Conservation (phyloP, 345 rosid genomes). For the Eucalyptus microcorys region DNA sequence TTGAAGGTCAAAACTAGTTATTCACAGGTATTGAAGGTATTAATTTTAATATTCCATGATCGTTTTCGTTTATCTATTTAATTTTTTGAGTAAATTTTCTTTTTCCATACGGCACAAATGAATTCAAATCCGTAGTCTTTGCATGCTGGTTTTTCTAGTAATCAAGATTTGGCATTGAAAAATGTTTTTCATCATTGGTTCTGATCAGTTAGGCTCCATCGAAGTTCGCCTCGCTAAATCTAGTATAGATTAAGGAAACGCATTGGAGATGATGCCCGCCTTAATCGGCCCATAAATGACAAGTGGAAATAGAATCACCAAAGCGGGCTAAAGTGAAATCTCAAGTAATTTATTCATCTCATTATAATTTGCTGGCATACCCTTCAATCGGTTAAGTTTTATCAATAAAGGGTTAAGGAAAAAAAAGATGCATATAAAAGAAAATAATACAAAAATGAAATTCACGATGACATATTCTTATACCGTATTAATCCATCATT, state of each 20-base stretch:
- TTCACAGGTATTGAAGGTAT: not conserved
- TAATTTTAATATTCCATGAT: not conserved
- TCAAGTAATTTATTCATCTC: not conserved
- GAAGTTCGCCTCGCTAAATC: not conserved
- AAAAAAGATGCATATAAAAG: not conserved
- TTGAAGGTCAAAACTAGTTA: not conserved
- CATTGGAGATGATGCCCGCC: not conserved
- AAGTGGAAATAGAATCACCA: not conserved
- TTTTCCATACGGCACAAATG: not conserved
- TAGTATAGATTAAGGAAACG: not conserved
- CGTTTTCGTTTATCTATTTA: not conserved
- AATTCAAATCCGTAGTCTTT: not conserved
- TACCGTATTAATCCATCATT: rapidly evolving
- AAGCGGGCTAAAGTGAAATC: not conserved
- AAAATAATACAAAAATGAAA: not conserved
- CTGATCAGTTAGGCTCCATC: not conserved
- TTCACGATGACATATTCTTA: not conserved
- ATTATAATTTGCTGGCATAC: not conserved
- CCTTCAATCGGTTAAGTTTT: not conserved
- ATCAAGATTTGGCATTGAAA: not conserved
- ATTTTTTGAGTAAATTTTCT: not conserved
- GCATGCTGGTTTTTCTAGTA: not conserved
- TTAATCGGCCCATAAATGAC: not conserved
- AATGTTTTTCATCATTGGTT: not conserved
- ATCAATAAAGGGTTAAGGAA: not conserved